Base-by-base conservation (phyloP, 345 rosid species). In the Citrus medica region DNA sequence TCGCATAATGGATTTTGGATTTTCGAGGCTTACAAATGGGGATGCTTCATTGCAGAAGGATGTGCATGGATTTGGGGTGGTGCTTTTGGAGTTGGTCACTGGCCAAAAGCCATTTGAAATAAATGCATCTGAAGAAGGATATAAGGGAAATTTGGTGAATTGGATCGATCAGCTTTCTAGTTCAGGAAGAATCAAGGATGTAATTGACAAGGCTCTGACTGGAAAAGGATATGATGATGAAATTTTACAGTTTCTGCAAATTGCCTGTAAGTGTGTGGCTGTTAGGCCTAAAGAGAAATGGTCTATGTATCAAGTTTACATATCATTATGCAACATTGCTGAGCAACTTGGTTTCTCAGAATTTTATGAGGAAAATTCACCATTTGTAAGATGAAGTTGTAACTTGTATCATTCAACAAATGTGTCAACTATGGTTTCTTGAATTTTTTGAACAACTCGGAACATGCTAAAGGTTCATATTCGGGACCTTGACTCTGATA, bases 61-160 rank as follows among this genome's bases (percentile, higher is more conserved):
- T 10, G 61, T 92, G 38, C 93, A 97, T 38, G 99, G 91, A 85
- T 84, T 95, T 16, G 99, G 99, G 0, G 91, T 95, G n/a, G 92
- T 93, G 58, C 94, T 95, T 61, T 76, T 95, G 76, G 97, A 93
- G 88, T 80, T 95, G 80, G 92, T 79, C 3, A 91, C 92, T 1
- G 93, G 98, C 80, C 79, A 78, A 42, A 95, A 90, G 59, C 89
- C 97, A 21, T 73, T 81, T 2, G 92, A 87, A 63, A 78, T 84
- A 42, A 68, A 42, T 32, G 78, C 67, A 27, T 73, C 70, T 3
- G 92, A 84, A 3, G 94, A 90, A 80, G 92, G 89, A 9, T 86
- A 83, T 35, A 92, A 91, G 76, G 93, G 89, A 28, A 91, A 81
- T 74, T 84, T 95, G 74, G 99, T 89, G 65, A 96, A 91, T 66